Conservation (phyloP, 148 eudicot genomes). For the Chenopodium album region DNA sequence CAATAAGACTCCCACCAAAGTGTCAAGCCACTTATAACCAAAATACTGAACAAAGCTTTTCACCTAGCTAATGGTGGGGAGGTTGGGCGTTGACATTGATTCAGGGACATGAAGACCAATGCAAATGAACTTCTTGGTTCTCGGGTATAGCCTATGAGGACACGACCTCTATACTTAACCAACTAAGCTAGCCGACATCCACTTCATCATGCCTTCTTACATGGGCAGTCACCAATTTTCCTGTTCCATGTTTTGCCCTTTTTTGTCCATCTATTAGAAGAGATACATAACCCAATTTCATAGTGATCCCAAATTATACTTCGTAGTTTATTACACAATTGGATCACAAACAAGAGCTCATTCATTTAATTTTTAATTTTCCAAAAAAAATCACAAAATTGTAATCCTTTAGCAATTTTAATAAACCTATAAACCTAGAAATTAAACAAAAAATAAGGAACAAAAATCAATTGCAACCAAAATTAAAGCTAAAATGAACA, state of each 20-base stretch:
- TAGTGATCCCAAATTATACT: background rate
- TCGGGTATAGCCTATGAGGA: background rate
- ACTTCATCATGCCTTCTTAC: background rate
- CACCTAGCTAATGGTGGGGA: background rate
- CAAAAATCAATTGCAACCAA: background rate
- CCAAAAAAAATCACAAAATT: background rate
- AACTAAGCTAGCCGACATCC: background rate
- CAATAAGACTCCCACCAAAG: background rate
- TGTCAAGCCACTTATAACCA: constrained; percentile 11
- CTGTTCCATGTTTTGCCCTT: background rate
- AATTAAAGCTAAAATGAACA: background rate
- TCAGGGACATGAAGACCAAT: background rate
- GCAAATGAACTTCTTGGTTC: background rate
- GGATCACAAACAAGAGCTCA: background rate
- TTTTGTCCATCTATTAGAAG: background rate
- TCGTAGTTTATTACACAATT: background rate
- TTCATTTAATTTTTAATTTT: background rate
- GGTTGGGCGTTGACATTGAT: background rate
- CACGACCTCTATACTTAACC: background rate
- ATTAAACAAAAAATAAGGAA: background rate
- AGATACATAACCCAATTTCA: background rate
- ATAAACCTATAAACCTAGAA: background rate
- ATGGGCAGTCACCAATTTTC: background rate
- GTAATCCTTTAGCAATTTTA: background rate
- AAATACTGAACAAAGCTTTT: background rate